Evolutionary conservation across 768 basidiomycete species (phyloP).

Genomic region (Boletellus ananas): DNA sequence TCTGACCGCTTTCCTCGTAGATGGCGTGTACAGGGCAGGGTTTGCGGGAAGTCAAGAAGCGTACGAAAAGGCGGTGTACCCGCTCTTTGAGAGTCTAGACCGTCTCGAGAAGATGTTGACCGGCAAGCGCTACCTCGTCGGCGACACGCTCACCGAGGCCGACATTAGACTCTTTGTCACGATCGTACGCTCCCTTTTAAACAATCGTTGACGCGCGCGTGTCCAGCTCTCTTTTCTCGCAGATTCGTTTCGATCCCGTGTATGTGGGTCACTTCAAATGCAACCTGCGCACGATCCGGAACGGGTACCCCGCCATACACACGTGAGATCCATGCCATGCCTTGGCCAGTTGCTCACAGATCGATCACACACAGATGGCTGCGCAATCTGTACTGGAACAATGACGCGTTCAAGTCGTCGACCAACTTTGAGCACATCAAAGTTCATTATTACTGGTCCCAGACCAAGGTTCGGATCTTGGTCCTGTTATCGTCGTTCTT

Average conservation of each 20-base stretch:
- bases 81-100: slow-evolving; percentile 78
- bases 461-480: slow-evolving; percentile 17
- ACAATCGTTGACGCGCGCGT: too few species aligned
- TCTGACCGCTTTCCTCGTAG: slow-evolving; percentile 33
- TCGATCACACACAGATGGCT: slow-evolving; percentile 54
- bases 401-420: slow-evolving; percentile 78
- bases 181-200: slow-evolving; percentile 48
- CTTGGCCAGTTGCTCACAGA: neutral
- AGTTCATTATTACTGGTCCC: slow-evolving; percentile 39
- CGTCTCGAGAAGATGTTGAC: slow-evolving; percentile 72
- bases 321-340: slow-evolving; percentile 22
- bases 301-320: slow-evolving; percentile 84
- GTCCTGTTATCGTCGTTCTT: too few species aligned
- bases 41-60: slow-evolving; percentile 81
- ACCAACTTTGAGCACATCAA: slow-evolving; percentile 84
- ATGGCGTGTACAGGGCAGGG: slow-evolving; percentile 86
- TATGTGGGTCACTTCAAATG: slow-evolving; percentile 95
- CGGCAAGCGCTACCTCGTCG: slow-evolving; percentile 81
- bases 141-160: slow-evolving; percentile 78
- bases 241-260: slow-evolving; percentile 88
- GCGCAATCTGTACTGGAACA: slow-evolving; percentile 88
- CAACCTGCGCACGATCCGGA: slow-evolving; percentile 80
- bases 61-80: slow-evolving; percentile 71
- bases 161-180: slow-evolving; percentile 92
- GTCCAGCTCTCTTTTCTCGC: neutral